A percentile compares a stretch with the other conserved stretches of the same genome.
Conservation (phyloP, 257 asterid species). For the Nicotiana tabacum region DNA sequence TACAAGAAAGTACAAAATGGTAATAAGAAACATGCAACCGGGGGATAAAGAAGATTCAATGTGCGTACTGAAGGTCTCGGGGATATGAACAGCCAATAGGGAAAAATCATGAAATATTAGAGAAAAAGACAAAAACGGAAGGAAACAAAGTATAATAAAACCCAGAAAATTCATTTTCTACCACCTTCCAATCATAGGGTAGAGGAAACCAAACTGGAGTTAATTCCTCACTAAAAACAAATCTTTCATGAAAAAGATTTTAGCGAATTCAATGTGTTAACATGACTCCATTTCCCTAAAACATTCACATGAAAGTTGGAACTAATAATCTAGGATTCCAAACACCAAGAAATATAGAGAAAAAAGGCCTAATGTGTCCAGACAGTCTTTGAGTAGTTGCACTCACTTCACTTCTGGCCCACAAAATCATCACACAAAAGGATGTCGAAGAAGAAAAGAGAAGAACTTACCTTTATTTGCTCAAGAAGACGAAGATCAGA, state of each 20-base stretch:
- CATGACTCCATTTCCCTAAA: not conserved
- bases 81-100: not conserved
- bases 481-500: constrained; percentile 64
- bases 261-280: not conserved
- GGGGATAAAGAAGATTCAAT: not conserved
- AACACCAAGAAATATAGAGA: not conserved
- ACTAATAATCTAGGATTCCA: not conserved
- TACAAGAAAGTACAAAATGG: not conserved
- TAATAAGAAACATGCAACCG: not conserved
- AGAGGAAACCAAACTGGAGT: not conserved
- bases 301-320: not conserved
- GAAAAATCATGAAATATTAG: not conserved
- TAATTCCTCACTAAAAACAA: not conserved
- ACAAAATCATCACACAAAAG: not conserved
- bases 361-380: not conserved
- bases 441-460: not conserved
- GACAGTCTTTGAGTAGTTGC: not conserved
- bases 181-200: not conserved
- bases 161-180: not conserved
- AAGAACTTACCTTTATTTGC: constrained; percentile 52
- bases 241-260: not conserved
- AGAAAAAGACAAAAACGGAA: not conserved
- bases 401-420: not conserved
- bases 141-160: not conserved
- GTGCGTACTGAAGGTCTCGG: not conserved